Evolutionary conservation across 2,329 filamentous ascomycete species (phyloP).

Genomic region (Chalaropsis ovoidea): DNA sequence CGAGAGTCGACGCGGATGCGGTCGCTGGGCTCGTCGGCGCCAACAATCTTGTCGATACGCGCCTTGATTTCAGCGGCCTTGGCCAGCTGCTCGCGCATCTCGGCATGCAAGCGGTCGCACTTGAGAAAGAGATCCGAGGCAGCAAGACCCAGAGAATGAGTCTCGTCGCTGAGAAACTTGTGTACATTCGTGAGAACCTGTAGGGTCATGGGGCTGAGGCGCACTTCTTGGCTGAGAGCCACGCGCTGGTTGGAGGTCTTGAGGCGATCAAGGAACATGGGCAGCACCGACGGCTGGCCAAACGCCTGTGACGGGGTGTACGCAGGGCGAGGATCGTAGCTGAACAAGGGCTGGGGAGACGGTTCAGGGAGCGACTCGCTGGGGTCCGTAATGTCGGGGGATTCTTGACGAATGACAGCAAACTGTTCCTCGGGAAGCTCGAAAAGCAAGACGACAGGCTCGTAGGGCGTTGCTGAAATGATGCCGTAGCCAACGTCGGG

Average conservation of each 20-base stretch:
- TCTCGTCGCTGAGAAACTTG: slow-evolving; percentile 59
- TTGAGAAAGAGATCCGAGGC: slow-evolving; percentile 64
- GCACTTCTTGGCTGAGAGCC: slow-evolving; percentile 55
- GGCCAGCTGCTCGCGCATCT: slow-evolving; percentile 56
- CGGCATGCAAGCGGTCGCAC: slow-evolving; percentile 56
- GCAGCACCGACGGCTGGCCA: slow-evolving; percentile 46
- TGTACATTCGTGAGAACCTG: slow-evolving; percentile 64
- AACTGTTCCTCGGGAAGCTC: slow-evolving; percentile 47
- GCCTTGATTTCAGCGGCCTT: slow-evolving; percentile 55
- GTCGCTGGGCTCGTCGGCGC: slow-evolving; percentile 43
- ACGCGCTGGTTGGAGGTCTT: slow-evolving; percentile 52
- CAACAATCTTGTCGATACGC: slow-evolving; percentile 54
- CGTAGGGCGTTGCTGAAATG: slow-evolving; percentile 48
- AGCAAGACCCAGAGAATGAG: slow-evolving; percentile 55
- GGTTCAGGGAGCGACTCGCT: slow-evolving; percentile 10
- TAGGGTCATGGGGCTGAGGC: slow-evolving; percentile 59
- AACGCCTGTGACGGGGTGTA: slow-evolving; percentile 56
- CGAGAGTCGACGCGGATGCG: slow-evolving; percentile 44
- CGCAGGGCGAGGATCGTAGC: slow-evolving; percentile 54
- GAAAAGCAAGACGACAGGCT: slow-evolving; percentile 50
- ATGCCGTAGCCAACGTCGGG: slow-evolving; percentile 56
- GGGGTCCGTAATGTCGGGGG: slow-evolving; percentile 10
- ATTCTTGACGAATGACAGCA: slow-evolving; percentile 21
- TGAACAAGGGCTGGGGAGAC: slow-evolving; percentile 37
- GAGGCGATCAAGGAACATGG: slow-evolving; percentile 45